Base-by-base conservation (phyloP, 2,329 filamentous ascomycete species). In the Pyrenochaeta sp. region DNA sequence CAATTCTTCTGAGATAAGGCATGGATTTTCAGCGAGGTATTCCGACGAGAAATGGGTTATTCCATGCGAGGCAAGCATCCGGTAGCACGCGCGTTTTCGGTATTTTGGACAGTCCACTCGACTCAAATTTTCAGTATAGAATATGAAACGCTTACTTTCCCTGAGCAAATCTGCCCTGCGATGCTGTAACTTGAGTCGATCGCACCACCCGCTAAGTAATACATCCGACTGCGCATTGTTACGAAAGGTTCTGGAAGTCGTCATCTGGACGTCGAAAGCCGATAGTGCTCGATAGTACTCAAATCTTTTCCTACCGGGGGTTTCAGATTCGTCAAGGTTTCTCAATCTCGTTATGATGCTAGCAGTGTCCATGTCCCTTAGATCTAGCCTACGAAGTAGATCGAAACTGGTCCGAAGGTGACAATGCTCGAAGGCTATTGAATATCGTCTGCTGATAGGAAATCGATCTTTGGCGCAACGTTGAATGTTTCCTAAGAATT, bases 401-500 rank as follows among this genome's bases (percentile, higher is more conserved):
- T 55, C 52, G 13, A 53, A 21, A 11, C 41, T 21, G 3, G 30
- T 52, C 14, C 40, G 38, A 4, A 55, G 13, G 23, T 46, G 35
- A 2, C 29, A 48, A 26, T 47, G 44, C 34, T 45, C 39, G 24
- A 44, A 55, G n/a, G 51, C 51, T n/a, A 46, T n/a, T 1, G 48
- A 45, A 8, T 21, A 20, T 13, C 10, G 9, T 8, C 19, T 14
- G 8, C 10, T 13, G 21, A 6, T 18, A 14, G 18, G 19, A 7
- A 10, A 31, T 5, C 15, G 9, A 6, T 11, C 11, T 6, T 14
- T n/a, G n/a, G 11, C n/a, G 6, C 20, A 22, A 34, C 11, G 9
- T 10, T 23, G 10, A 20, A 6, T 4, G 31, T 3, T n/a, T 34
- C 5, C 3, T 21, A 6, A 21, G 14, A 38, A 23, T 11, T 4